A percentile compares a stretch with the other conserved stretches of the same genome.
Evolutionary conservation across 176 grass and related monocot species (phyloP).

Genomic region (Zizania latifolia): DNA sequence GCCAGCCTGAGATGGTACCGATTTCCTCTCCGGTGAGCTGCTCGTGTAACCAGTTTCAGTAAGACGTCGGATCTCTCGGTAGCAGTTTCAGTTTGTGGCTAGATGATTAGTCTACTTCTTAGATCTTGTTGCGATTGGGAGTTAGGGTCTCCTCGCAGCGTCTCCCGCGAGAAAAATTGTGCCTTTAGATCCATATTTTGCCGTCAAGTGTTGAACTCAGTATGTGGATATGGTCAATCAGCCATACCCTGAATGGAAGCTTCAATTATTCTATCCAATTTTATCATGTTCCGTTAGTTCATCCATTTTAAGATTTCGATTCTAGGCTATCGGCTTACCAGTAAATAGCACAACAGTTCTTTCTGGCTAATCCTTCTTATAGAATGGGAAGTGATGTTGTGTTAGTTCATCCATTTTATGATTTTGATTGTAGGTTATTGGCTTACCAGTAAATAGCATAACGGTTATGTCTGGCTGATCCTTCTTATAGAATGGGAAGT

Average conservation of each 20-base stretch:
- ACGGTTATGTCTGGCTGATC: not conserved
- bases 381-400: not conserved
- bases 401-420: not conserved
- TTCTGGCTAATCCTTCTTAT: not conserved
- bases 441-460: not conserved
- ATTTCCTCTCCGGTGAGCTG: not conserved
- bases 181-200: no score
- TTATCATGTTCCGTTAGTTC: not conserved
- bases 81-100: not conserved
- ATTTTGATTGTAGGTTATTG: not conserved
- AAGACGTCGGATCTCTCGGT: not conserved
- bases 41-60: not conserved
- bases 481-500: not conserved
- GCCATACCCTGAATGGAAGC: not conserved
- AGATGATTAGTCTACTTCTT: not conserved
- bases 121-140: not conserved
- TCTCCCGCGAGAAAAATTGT: no score
- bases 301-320: not conserved
- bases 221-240: no score
- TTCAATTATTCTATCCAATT: not conserved
- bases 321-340: not conserved
- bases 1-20: conserved; percentile 29
- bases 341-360: not conserved
- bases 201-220: no score
- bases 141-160: no score